Base-by-base conservation (phyloP, 2,329 filamentous ascomycete genomes). In the Neofusicoccum sp. region DNA sequence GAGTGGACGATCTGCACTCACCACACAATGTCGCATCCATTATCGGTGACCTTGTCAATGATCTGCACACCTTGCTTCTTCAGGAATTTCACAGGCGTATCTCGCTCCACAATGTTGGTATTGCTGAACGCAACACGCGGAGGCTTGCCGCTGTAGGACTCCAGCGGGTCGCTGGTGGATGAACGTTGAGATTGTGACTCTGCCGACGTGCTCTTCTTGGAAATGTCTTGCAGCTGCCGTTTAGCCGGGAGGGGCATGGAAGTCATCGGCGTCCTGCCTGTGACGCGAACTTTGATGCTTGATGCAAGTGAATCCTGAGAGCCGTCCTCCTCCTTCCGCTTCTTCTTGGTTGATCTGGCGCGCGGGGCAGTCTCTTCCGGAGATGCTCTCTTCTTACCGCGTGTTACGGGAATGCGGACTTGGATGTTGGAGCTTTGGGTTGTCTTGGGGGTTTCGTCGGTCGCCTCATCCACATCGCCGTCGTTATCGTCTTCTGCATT, bases 381-480 rank as follows among this genome's bases (percentile, higher is more conserved):
- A 3, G 41, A 28, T 2, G 29, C 12, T 14, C 60, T 62, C 22
- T 62, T 62, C 41, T 62, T 54, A 28, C 39, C 29, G 9, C 43
- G 56, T 33, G 58, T 14, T 4, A 37, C 33, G 6, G 58, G 45
- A 22, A 61, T 61, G 3, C 47, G 36, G 5, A 61, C 58, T 14
- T n/a, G 41, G 43, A 5, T 22, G n/a, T 22, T 16, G 7, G 2
- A 43, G 44, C 14, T 39, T 61, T 9, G 16, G 33, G 11, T 48
- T 34, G 31, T 7, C n/a, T 66, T 63, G 31, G 64, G 49, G 28
- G 45, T 16, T 16, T 63, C 16, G 29, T 16, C 45, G 7, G 56
- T 56, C 56, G 65, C 63, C 61, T 68, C 65, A 11, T 66, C 49
- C 39, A 48, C 43, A 39, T 62, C 62, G 12, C 28, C 12, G 22